phyloP scores from a whole-genome alignment of 2,329 filamentous ascomycete genomes.

The Byssochlamys sp. region DNA sequence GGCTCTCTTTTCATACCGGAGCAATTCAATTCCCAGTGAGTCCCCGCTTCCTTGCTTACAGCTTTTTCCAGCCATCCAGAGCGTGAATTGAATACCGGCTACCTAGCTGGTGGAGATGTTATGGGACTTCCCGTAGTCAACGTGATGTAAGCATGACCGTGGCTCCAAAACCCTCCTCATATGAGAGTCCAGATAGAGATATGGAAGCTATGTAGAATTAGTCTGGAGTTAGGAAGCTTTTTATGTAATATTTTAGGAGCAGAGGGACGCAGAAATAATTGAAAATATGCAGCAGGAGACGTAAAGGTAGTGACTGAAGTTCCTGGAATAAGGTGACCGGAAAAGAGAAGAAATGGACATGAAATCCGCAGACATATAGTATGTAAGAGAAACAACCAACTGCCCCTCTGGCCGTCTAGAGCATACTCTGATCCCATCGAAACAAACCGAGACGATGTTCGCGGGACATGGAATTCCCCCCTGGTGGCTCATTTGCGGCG shows the following conservation, averaged over 20 bases:
- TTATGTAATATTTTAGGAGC: not conserved
- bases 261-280: not conserved
- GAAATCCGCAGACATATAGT: not conserved
- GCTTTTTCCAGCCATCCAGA: not conserved
- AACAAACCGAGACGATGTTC: not conserved
- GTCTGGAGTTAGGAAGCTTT: not conserved
- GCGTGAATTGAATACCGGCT: not conserved
- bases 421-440: not conserved
- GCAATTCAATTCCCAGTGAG: not conserved
- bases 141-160: not conserved
- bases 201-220: not conserved
- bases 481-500: slow-evolving; percentile 7
- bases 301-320: not conserved
- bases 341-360: not conserved
- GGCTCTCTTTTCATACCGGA: not conserved
- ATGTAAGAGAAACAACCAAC: not conserved
- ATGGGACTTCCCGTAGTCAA: not conserved
- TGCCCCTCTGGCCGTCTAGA: not conserved
- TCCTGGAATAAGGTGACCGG: not conserved
- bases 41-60: not conserved
- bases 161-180: not conserved
- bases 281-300: not conserved
- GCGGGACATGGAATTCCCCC: slow-evolving; percentile 9
- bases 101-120: not conserved
- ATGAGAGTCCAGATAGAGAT: not conserved